phyloP scores from a whole-genome alignment of 1,139 yeast species.

The Meyerozyma athensensis region DNA sequence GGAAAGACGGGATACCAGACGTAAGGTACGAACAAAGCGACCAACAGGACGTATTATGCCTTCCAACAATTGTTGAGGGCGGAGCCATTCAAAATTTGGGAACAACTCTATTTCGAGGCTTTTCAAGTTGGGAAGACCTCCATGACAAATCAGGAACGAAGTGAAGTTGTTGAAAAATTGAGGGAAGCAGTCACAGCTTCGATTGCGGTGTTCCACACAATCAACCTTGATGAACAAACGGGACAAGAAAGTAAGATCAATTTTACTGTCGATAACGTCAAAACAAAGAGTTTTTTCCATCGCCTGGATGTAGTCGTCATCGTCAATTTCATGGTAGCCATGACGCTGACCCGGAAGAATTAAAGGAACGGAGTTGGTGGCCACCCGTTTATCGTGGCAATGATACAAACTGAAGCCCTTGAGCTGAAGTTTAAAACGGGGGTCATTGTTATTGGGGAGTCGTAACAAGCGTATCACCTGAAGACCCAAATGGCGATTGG shows the following conservation, averaged over 20 bases:
- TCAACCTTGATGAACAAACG: conserved; percentile 30
- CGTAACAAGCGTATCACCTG: conserved; percentile 22
- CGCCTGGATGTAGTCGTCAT: conserved; percentile 11
- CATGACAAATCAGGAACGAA: conserved; percentile 15
- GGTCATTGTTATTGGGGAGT: conserved; percentile 15
- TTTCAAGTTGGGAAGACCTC: conserved; percentile 28
- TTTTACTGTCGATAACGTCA: conserved; percentile 19
- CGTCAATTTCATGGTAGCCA: conserved; percentile 4
- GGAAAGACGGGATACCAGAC: conserved; percentile 20
- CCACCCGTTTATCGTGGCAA: conserved; percentile 24
- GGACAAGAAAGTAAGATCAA: conserved; percentile 21
- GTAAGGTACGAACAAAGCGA: conserved; percentile 23
- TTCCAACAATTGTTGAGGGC: conserved; percentile 35
- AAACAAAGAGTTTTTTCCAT: conserved; percentile 23
- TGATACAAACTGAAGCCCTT: conserved; percentile 32
- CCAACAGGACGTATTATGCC: conserved; percentile 31
- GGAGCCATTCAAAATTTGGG: conserved; percentile 36
- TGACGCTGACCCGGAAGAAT: conserved; percentile 2
- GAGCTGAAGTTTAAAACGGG: conserved; percentile 20
- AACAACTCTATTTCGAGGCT: conserved; percentile 31
- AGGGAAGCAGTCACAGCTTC: conserved; percentile 28
- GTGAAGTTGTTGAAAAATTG: conserved; percentile 27
- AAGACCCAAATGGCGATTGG: conserved; percentile 30
- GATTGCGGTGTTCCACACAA: conserved; percentile 25
- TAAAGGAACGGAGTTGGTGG: conserved; percentile 8